These are phyloP conservation scores for Harrya chromipes DNA, from an alignment of 768 basidiomycete species.

Conservation along the genomic window DNA sequence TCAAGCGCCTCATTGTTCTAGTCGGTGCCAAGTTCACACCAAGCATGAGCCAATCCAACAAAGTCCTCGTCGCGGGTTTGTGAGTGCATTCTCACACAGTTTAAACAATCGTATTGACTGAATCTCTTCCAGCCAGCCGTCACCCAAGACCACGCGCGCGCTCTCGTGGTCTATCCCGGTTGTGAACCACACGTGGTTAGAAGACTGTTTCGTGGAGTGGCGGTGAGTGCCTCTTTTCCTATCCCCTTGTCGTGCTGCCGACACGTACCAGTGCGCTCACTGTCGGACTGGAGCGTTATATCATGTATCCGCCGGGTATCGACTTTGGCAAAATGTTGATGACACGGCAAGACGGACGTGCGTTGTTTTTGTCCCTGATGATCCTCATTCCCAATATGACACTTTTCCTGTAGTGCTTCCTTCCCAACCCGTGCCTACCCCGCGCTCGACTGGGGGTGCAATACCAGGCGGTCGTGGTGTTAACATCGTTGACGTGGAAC, in stretches of 20 bases:
- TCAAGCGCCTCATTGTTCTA: conserved; percentile 73
- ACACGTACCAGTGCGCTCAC: conserved; percentile 43
- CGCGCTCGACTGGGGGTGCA: conserved; percentile 20
- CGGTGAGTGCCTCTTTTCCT: conserved; percentile 23
- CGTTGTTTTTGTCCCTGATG: background rate
- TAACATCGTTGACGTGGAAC: conserved; percentile 20
- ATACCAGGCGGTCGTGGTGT: conserved; percentile 30
- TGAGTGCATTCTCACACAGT: conserved; percentile 37
- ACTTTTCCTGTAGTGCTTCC: background rate
- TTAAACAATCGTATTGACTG: background rate
- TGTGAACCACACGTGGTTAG: conserved; percentile 89
- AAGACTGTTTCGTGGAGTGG: conserved; percentile 87
- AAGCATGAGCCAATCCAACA: conserved; percentile 74
- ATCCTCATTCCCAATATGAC: background rate
- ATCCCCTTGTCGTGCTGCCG: background rate
- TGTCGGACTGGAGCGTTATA: conserved; percentile 63
- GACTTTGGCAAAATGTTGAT: conserved; percentile 53
- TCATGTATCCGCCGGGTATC: conserved; percentile 61
- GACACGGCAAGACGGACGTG: conserved; percentile 18
- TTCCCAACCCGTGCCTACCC: conserved; percentile 3
- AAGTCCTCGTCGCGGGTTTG: conserved; percentile 81
- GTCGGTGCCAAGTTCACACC: conserved; percentile 84
- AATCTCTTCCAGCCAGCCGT: conserved; percentile 31
- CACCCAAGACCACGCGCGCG: conserved; percentile 68
- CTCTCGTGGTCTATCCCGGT: conserved; percentile 79